These are phyloP conservation scores for Vitis amurensis DNA, from an alignment of 164 flowering plant species.

Conservation along the genomic window DNA sequence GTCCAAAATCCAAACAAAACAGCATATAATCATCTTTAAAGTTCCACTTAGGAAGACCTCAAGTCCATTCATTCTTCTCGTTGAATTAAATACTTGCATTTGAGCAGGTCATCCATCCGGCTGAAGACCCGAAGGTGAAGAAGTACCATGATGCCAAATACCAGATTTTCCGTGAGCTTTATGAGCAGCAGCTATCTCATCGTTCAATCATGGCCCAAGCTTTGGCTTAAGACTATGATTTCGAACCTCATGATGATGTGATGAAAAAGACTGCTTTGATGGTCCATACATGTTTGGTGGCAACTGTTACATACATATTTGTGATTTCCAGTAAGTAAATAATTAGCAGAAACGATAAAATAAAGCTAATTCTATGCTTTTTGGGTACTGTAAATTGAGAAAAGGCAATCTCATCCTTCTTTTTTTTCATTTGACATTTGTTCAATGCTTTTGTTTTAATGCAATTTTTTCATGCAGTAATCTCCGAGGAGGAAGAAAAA, in stretches of 20 bases:
- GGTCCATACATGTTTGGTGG: no score
- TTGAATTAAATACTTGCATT: background rate
- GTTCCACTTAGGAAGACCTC: no score
- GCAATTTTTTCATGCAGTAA: no score
- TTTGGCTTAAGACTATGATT: constrained; percentile 26
- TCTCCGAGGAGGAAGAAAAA: no score
- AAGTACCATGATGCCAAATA: constrained; percentile 92
- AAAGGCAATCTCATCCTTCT: background rate
- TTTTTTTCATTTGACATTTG: background rate
- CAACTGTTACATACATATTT: background rate
- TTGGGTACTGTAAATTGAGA: no score
- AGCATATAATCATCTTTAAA: no score
- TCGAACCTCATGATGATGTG: background rate
- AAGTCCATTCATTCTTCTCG: no score
- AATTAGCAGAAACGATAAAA: no score
- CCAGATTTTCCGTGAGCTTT: constrained; percentile 67
- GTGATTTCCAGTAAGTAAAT: no score
- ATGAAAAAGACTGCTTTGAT: background rate
- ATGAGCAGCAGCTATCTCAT: constrained; percentile 75
- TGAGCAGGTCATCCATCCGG: constrained; percentile 77
- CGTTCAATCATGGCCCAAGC: constrained; percentile 76
- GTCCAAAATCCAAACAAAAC: no score
- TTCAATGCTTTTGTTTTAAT: background rate
- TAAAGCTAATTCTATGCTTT: no score
- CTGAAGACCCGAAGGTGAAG: constrained; percentile 71